A percentile compares a stretch with the other conserved stretches of the same genome.
Conservation (phyloP, 164 flowering plant genomes). For the Hamamelis virginiana region DNA sequence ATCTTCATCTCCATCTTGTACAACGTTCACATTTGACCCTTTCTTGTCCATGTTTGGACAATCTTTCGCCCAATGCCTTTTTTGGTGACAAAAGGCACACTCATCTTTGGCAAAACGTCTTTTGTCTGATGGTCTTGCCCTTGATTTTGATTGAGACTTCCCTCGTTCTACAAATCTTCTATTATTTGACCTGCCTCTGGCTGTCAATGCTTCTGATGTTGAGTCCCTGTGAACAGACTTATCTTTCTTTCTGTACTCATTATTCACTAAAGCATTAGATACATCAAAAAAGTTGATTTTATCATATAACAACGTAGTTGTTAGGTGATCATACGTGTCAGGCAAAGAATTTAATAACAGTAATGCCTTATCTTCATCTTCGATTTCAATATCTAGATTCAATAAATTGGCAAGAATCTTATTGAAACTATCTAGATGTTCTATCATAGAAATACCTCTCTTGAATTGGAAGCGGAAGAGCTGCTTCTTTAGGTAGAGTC, state of each 20-base stretch:
- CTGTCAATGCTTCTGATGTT: no score
- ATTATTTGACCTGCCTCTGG: background rate
- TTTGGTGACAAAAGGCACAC: background rate
- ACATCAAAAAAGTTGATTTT: background rate
- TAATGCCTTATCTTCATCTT: background rate
- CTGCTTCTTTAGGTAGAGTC: conserved; percentile 3
- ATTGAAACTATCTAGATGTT: background rate
- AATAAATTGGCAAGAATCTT: background rate
- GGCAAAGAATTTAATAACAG: background rate
- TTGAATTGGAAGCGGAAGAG: background rate
- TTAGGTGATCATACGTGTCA: background rate
- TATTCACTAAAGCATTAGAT: background rate
- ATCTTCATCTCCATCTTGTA: background rate
- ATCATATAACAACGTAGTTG: background rate
- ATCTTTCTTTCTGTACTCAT: background rate
- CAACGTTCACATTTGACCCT: background rate
- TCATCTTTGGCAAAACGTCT: background rate
- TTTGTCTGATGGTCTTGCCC: background rate
- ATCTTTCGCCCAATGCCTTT: background rate
- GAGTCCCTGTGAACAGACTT: background rate
- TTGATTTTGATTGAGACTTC: background rate
- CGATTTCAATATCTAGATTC: background rate
- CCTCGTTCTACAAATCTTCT: background rate
- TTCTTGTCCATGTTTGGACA: background rate
- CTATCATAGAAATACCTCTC: background rate